Evolutionary conservation across 148 eudicot genomes (phyloP).

Genomic region (Spergularia bocconei): DNA sequence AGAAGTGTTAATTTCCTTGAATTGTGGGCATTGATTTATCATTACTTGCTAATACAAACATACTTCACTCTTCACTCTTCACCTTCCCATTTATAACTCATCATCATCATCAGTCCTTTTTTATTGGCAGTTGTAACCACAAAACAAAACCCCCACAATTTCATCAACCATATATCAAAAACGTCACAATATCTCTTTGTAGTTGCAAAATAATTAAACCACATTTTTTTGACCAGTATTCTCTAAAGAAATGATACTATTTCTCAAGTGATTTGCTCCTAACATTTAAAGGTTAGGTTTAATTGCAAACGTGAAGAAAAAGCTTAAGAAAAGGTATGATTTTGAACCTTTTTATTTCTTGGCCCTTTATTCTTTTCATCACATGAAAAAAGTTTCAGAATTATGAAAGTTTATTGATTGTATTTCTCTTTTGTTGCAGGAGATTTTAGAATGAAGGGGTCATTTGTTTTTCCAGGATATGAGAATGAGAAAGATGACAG

Average conservation of each 20-base stretch:
- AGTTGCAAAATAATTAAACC: conserved; percentile 10
- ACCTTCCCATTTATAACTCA: conserved; percentile 15
- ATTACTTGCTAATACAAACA: neutral
- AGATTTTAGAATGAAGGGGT: conserved; percentile 20
- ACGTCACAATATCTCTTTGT: neutral
- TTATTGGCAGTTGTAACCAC: conserved; percentile 11
- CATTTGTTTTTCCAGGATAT: conserved; percentile 21
- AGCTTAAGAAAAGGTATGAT: neutral
- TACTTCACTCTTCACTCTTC: conserved; percentile 3
- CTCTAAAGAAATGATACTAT: neutral
- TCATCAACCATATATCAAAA: neutral
- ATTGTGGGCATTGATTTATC: conserved; percentile 22
- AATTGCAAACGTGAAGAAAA: neutral
- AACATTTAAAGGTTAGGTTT: neutral
- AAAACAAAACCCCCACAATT: conserved; percentile 5
- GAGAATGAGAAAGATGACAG: conserved; percentile 3
- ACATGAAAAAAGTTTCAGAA: neutral
- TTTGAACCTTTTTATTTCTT: neutral
- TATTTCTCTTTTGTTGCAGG: neutral
- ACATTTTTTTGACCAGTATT: too few species aligned
- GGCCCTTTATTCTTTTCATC: neutral
- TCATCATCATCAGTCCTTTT: neutral
- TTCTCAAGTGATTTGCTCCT: neutral
- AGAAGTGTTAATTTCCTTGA: conserved; percentile 15
- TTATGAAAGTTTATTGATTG: neutral